Conservation (phyloP, 371 early-diverging fungal genomes). For the Zopfochytrium polystomum region DNA sequence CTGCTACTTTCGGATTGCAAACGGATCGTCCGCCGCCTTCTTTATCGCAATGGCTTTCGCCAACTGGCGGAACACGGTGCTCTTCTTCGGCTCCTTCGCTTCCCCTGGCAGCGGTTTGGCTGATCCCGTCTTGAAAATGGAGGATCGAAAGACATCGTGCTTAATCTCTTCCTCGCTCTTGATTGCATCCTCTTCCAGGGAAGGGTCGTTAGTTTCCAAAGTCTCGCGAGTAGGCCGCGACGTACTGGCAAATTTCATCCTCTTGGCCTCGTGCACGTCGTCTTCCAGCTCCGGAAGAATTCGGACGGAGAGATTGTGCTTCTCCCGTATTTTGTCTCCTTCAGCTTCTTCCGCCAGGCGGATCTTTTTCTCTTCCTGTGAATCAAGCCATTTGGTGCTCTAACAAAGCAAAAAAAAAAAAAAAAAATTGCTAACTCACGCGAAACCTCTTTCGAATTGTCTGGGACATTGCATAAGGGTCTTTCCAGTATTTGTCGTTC, state of each 20-base stretch:
- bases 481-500: conserved; percentile 65
- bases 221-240: background rate
- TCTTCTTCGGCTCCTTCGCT: background rate
- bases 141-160: background rate
- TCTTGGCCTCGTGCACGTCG: conserved; percentile 31
- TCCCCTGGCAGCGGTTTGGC: background rate
- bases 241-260: conserved; percentile 15
- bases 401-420: conserved; percentile 1
- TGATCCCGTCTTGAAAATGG: conserved; percentile 7
- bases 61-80: too few species aligned
- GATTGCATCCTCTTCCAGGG: background rate
- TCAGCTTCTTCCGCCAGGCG: conserved; percentile 49
- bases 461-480: conserved; percentile 73
- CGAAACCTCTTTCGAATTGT: conserved; percentile 69
- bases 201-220: background rate
- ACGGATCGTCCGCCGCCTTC: too few species aligned
- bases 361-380: conserved; percentile 55
- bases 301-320: conserved; percentile 56
- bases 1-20: too few species aligned
- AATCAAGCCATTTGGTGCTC: background rate
- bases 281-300: conserved; percentile 50
- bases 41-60: too few species aligned
- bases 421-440: conserved; percentile 26
- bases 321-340: conserved; percentile 52
- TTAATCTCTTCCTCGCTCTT: conserved; percentile 7